Evolutionary conservation across 176 grass and related monocot genomes (phyloP).

Genomic region (Oropetium thomaeum): DNA sequence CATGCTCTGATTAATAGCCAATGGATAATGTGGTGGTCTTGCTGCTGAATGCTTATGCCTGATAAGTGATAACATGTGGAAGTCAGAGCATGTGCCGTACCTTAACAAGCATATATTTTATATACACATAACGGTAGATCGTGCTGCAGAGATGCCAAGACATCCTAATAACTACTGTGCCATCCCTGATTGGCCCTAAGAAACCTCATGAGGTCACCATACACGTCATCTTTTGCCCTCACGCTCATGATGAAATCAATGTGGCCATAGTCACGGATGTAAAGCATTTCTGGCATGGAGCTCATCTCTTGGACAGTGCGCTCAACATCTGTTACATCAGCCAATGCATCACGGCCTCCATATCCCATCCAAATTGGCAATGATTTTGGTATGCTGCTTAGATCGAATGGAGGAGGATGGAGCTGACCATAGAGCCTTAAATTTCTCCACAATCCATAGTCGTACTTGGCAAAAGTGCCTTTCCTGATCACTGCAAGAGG

Average conservation of each 20-base stretch:
- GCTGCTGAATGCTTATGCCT: not conserved
- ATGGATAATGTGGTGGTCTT: not conserved
- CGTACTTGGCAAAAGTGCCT: slow-evolving; percentile 83
- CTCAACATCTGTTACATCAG: slow-evolving; percentile 63
- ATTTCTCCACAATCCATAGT: slow-evolving; percentile 69
- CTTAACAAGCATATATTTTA: not conserved
- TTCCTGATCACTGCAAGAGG: slow-evolving; percentile 74
- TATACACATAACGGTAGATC: not conserved
- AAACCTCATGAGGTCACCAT: slow-evolving; percentile 64
- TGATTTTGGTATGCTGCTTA: slow-evolving; percentile 59
- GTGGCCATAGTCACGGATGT: slow-evolving; percentile 74
- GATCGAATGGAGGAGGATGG: slow-evolving; percentile 53
- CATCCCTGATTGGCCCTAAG: slow-evolving; percentile 43
- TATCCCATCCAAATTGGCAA: slow-evolving; percentile 87
- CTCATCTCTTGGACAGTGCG: slow-evolving; percentile 62
- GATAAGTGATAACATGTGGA: not conserved
- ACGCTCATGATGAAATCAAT: slow-evolving; percentile 63
- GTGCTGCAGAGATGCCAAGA: not conserved
- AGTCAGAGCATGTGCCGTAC: not conserved
- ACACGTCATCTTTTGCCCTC: slow-evolving; percentile 78
- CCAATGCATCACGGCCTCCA: slow-evolving; percentile 78
- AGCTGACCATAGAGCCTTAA: slow-evolving; percentile 46
- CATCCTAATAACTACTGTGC: slow-evolving; percentile 58
- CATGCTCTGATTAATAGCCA: not conserved
- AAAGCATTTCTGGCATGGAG: slow-evolving; percentile 61